Percentiles rank a stretch among this genome's conserved stretches.
These are phyloP conservation scores for Setaria viridis DNA, from an alignment of 202 grass and related monocot species.

Conservation along the genomic window DNA sequence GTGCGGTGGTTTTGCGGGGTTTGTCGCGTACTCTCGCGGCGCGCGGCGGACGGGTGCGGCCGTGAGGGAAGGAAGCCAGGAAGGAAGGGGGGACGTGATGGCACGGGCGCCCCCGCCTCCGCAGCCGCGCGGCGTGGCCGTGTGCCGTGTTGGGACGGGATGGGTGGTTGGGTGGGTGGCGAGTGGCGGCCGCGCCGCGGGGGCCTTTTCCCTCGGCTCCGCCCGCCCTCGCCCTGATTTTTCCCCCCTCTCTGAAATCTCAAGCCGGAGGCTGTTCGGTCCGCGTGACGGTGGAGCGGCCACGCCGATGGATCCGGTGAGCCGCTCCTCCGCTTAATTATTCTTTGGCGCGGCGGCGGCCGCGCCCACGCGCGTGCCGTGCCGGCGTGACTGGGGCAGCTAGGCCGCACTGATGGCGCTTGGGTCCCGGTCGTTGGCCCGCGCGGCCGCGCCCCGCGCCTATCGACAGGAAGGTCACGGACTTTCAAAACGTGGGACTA, in stretches of 20 bases:
- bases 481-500: not conserved
- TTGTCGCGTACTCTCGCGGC: constrained; percentile 44
- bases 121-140: constrained; percentile 42
- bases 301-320: not conserved
- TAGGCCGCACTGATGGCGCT: constrained; percentile 14
- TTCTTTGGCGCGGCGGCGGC: constrained; percentile 23
- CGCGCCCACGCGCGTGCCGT: constrained; percentile 2
- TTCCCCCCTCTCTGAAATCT: not conserved
- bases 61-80: not conserved
- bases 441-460: not conserved
- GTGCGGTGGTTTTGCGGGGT: constrained; percentile 56
- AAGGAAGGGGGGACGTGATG: not conserved
- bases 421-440: constrained; percentile 5
- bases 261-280: not conserved
- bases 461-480: not conserved
- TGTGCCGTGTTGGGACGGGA: constrained; percentile 50
- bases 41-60: constrained; percentile 28
- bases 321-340: constrained; percentile 5
- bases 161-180: constrained; percentile 3
- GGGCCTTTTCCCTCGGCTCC: not conserved
- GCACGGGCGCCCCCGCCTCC: constrained; percentile 11
- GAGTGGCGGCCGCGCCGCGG: constrained; percentile 5
- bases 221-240: constrained; percentile 5
- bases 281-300: not conserved
- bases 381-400: not conserved